Conservation (phyloP, 2,329 filamentous ascomycete genomes). For the Fusarium zealandicum region DNA sequence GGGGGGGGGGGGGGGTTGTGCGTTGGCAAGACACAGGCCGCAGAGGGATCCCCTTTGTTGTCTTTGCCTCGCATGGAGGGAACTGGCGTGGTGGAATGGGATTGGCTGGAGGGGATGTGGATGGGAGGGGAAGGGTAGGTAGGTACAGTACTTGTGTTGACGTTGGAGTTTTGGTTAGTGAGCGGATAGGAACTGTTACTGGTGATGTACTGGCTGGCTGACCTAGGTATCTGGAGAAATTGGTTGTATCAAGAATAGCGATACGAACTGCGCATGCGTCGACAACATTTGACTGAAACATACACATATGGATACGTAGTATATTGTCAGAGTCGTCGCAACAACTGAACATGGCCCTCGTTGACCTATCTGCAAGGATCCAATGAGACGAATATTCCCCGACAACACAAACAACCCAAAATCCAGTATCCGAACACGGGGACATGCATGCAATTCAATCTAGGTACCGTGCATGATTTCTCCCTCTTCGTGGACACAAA, state of each 20-base stretch:
- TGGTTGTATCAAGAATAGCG: background rate
- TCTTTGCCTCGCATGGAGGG: slow-evolving; percentile 37
- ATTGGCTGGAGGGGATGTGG: slow-evolving; percentile 27
- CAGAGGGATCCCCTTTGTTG: slow-evolving; percentile 29
- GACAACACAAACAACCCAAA: background rate
- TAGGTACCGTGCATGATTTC: slow-evolving; percentile 8
- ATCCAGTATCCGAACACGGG: slow-evolving; percentile 25
- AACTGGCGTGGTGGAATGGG: slow-evolving; percentile 35
- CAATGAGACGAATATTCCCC: slow-evolving; percentile 6
- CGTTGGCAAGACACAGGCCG: slow-evolving; percentile 33
- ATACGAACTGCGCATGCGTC: too few relatives aligned
- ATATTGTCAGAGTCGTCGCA: too few relatives aligned
- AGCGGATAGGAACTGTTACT: slow-evolving; percentile 26
- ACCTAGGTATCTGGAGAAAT: background rate
- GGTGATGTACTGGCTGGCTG: slow-evolving; percentile 13
- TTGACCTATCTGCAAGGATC: background rate
- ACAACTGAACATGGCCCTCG: slow-evolving; percentile 3
- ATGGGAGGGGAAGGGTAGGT: slow-evolving; percentile 11
- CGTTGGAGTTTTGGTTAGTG: slow-evolving; percentile 11
- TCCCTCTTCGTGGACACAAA: slow-evolving; percentile 30
- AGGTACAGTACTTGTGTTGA: slow-evolving; percentile 11
- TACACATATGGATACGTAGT: too few relatives aligned
- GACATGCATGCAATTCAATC: slow-evolving; percentile 13
- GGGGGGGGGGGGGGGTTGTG: slow-evolving; percentile 29
- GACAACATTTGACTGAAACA: too few relatives aligned